A percentile compares a stretch with the other conserved stretches of the same genome.
phyloP scores from a whole-genome alignment of 305 asterid species.

The Lippia alba region DNA sequence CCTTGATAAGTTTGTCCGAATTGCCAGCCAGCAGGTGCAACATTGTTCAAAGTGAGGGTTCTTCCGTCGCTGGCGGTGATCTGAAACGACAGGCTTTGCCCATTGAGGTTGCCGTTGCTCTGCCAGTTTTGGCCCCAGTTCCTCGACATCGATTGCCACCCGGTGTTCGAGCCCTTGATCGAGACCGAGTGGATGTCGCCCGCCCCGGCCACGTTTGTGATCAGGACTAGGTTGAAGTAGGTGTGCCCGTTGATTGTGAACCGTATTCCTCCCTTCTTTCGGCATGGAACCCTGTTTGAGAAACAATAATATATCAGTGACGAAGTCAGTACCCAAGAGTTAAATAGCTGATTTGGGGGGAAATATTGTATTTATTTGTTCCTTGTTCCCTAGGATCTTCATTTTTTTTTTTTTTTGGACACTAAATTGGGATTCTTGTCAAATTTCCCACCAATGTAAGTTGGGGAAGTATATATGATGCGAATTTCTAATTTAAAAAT shows the following conservation, averaged over 20 bases:
- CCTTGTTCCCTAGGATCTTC: too few relatives aligned
- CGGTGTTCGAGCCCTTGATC: constrained; percentile 69
- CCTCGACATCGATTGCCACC: constrained; percentile 84
- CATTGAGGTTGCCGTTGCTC: constrained; percentile 68
- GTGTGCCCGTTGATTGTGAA: constrained; percentile 85
- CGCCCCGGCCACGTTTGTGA: constrained; percentile 82
- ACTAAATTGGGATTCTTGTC: too few relatives aligned
- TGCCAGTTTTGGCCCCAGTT: constrained; percentile 98
- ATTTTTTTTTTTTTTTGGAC: too few relatives aligned
- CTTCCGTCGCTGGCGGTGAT: constrained; percentile 78
- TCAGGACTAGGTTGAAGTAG: constrained; percentile 75
- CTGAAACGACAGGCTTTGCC: constrained; percentile 73
- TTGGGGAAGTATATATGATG: too few relatives aligned
- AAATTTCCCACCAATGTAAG: too few relatives aligned
- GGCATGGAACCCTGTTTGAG: constrained; percentile 69
- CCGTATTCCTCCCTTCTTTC: constrained; percentile 79
- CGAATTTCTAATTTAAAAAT: too few relatives aligned
- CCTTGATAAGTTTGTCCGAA: constrained; percentile 81
- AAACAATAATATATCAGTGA: neutral
- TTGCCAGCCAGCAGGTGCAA: constrained; percentile 67
- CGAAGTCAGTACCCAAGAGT: too few relatives aligned
- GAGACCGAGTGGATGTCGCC: constrained; percentile 76
- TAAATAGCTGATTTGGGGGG: too few relatives aligned
- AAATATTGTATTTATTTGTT: too few relatives aligned
- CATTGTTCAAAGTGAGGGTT: constrained; percentile 58